Evolutionary conservation across 2,329 filamentous ascomycete genomes (phyloP), one percentile per base, ranked within the genome.

Genomic region (Furcasterigmium furcatum): DNA sequence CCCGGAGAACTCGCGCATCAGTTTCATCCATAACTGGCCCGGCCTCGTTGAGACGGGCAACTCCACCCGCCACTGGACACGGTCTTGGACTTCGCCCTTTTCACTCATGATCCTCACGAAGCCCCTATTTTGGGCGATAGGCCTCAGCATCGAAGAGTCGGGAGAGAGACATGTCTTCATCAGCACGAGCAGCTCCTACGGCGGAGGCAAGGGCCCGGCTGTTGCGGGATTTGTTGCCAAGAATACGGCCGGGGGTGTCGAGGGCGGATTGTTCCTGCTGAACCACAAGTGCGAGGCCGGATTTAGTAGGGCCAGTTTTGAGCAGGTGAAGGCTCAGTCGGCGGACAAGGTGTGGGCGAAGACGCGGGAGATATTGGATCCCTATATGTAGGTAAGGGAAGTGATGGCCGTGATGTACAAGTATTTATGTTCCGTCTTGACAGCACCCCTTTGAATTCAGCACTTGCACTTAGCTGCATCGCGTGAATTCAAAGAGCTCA

Each of bases 11-110:
- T 14, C 10, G 3, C 10, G 49, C 2, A 50, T 62, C 7, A 54
- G 49, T 3, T 62, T 63, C 34, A 53, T 63, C 4, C 61, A 63
- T 46, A 59, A 55, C 38, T 63, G 54, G 38, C 61, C 60, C 9
- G 60, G 58, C 1, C 39, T 50, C 3, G 58, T 63, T 6, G 44
- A 63, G 27, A 63, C 61, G 13, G 51, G 51, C 14, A 52, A 51
- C 27, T 29, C 42, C 29, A 19, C 9, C 9, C 42, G 51, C 25
- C 42, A 50, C 12, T 47, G 46, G 30, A 3, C 13, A 9, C 38
- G 43, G n/a, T 44, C 30, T 20, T 10, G 12, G 19, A 32, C 34
- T 21, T 40, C 39, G 39, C 49, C 46, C 24, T 12, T 43, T 5
- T 39, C 46, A 22, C 12, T 46, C 42, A 49, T 46, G 16, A 18